Evolutionary conservation across 257 asterid species (phyloP).

Genomic region (Nicotiana attenuata): DNA sequence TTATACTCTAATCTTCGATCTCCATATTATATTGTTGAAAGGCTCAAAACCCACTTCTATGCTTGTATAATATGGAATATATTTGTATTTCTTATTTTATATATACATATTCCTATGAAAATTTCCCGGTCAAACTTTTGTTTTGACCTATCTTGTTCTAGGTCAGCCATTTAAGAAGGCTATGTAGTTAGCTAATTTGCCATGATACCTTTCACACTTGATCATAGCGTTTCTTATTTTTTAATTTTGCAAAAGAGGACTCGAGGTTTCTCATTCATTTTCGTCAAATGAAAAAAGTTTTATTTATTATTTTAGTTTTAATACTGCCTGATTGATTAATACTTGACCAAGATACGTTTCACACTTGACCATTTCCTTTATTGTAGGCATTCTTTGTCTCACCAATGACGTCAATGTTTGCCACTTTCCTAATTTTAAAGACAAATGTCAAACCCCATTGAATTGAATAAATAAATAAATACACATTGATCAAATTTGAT

Average conservation of each 20-base stretch:
- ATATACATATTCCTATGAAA: not conserved
- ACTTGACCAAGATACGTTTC: not conserved
- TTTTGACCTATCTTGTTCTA: not conserved
- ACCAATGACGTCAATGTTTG: not conserved
- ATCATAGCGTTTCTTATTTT: not conserved
- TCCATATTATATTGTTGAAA: no score
- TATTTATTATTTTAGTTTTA: not conserved
- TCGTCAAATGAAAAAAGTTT: not conserved
- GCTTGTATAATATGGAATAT: not conserved
- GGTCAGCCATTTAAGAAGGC: not conserved
- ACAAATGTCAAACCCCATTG: not conserved
- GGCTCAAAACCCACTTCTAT: not conserved
- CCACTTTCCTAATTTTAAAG: not conserved
- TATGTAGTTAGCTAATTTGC: not conserved
- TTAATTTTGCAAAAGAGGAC: not conserved
- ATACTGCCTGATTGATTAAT: not conserved
- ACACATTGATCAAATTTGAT: no score
- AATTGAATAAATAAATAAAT: not conserved
- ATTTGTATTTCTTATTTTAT: no score
- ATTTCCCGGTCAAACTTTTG: not conserved
- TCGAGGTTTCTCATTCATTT: not conserved
- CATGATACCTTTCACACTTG: not conserved
- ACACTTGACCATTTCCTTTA: not conserved
- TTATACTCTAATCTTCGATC: no score
- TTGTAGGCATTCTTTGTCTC: not conserved